Evolutionary conservation across 805 yeast genomes (phyloP).

Genomic region (Wickerhamiella brachini): DNA sequence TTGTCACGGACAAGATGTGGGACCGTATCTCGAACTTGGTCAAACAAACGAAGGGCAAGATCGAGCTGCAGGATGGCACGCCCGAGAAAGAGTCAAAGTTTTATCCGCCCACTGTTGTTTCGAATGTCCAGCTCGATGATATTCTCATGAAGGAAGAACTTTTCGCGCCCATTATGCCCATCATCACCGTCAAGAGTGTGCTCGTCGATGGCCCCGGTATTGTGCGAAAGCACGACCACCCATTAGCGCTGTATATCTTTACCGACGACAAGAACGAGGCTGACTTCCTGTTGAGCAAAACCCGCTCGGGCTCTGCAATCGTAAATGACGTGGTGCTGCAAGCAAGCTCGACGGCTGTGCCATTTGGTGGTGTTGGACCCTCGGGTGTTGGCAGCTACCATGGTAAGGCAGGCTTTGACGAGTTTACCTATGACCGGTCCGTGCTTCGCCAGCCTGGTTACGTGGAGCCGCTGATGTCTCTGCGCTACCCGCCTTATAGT

Average conservation of each 20-base stretch:
- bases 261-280: constrained; percentile 35
- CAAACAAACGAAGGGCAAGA: constrained; percentile 14
- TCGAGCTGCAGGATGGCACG: constrained; percentile 15
- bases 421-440: constrained; percentile 62
- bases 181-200: constrained; percentile 34
- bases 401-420: constrained; percentile 46
- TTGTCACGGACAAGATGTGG: constrained; percentile 41
- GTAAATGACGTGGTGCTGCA: constrained; percentile 60
- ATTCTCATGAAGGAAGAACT: constrained; percentile 55
- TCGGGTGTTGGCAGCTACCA: constrained; percentile 76
- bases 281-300: constrained; percentile 32
- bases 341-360: constrained; percentile 47
- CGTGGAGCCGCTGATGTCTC: constrained; percentile 41
- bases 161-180: constrained; percentile 78
- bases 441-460: constrained; percentile 46
- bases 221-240: constrained; percentile 45
- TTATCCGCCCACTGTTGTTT: constrained; percentile 59
- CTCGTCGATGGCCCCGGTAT: constrained; percentile 18
- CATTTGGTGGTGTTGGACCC: constrained; percentile 78
- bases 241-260: constrained; percentile 67
- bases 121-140: constrained; percentile 49
- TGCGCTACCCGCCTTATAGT: constrained; percentile 48
- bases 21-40: constrained; percentile 32
- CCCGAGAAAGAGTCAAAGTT: constrained; percentile 28
- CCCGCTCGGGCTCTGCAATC: constrained; percentile 57